Percentiles rank a stretch among this genome's conserved stretches.
Evolutionary conservation across 805 yeast species (phyloP).

Genomic region (Candida ponderosae): DNA sequence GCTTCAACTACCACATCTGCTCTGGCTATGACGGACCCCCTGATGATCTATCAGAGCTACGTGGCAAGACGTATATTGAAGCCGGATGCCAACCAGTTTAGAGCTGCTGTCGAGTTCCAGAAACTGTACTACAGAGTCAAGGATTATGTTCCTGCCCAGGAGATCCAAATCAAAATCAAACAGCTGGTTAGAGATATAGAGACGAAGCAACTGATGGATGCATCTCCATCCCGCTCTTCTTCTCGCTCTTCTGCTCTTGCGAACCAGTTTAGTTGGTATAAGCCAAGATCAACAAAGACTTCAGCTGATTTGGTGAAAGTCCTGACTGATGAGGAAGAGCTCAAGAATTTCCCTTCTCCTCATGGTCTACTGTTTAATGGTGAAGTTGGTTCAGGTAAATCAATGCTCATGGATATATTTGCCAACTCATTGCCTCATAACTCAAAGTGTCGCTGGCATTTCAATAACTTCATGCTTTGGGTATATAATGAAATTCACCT

Average conservation of each 20-base stretch:
- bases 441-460: slow-evolving; percentile 65
- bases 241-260: not conserved
- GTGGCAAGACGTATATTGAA: slow-evolving; percentile 42
- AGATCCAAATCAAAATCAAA: slow-evolving; percentile 13
- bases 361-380: slow-evolving; percentile 59
- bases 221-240: not conserved
- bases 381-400: slow-evolving; percentile 69
- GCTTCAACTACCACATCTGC: slow-evolving; percentile 10
- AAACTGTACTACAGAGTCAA: slow-evolving; percentile 48
- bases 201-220: slow-evolving; percentile 1
- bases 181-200: slow-evolving; percentile 26
- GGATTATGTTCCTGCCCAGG: slow-evolving; percentile 42
- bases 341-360: slow-evolving; percentile 46
- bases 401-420: slow-evolving; percentile 67
- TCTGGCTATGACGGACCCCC: slow-evolving; percentile 55
- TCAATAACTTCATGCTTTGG: slow-evolving; percentile 62
- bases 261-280: slow-evolving; percentile 6
- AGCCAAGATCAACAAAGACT: slow-evolving; percentile 12
- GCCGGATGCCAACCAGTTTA: slow-evolving; percentile 51
- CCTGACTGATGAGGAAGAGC: slow-evolving; percentile 54
- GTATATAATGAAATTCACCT: slow-evolving; percentile 54
- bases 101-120: slow-evolving; percentile 57
- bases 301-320: slow-evolving; percentile 36
- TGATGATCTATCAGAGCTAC: slow-evolving; percentile 44
- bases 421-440: slow-evolving; percentile 56